Percentiles rank a stretch among this genome's conserved stretches.
phyloP scores from a whole-genome alignment of 257 asterid genomes.

The Plantago ovata region DNA sequence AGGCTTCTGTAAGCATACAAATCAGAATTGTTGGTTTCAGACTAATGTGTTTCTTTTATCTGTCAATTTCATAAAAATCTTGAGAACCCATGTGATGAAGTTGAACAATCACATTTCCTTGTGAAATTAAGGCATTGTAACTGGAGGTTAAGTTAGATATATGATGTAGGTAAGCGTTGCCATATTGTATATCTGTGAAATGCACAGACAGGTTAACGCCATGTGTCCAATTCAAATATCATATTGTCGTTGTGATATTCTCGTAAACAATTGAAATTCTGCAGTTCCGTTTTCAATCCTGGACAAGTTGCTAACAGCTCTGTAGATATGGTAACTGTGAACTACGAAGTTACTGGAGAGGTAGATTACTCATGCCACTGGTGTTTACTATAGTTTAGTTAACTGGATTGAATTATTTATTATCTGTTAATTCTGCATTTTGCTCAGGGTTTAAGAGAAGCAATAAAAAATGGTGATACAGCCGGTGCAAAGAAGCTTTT shows the following conservation, averaged over 20 bases:
- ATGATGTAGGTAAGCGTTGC: too few species aligned
- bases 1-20: not conserved
- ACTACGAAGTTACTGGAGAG: constrained; percentile 93
- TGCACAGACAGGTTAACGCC: not conserved
- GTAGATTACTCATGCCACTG: constrained; percentile 31
- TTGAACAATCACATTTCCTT: not conserved
- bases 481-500: constrained; percentile 75
- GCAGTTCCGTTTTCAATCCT: constrained; percentile 71
- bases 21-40: not conserved
- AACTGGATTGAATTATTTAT: not conserved
- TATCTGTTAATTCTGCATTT: constrained; percentile 23
- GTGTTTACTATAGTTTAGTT: constrained; percentile 11
- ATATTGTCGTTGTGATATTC: constrained; percentile 14
- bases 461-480: constrained; percentile 91
- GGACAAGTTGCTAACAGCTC: constrained; percentile 59
- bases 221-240: constrained; percentile 4
- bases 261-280: constrained; percentile 30
- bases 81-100: not conserved
- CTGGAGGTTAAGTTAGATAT: too few species aligned
- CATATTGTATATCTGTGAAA: too few species aligned
- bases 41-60: constrained; percentile 1
- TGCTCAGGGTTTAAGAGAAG: constrained; percentile 83
- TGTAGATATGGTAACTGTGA: constrained; percentile 33
- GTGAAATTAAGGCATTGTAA: too few species aligned
- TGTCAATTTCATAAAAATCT: not conserved